A percentile compares a stretch with the other conserved stretches of the same genome.
These are phyloP conservation scores for Populus euphratica DNA, from an alignment of 345 rosid species.

Conservation along the genomic window DNA sequence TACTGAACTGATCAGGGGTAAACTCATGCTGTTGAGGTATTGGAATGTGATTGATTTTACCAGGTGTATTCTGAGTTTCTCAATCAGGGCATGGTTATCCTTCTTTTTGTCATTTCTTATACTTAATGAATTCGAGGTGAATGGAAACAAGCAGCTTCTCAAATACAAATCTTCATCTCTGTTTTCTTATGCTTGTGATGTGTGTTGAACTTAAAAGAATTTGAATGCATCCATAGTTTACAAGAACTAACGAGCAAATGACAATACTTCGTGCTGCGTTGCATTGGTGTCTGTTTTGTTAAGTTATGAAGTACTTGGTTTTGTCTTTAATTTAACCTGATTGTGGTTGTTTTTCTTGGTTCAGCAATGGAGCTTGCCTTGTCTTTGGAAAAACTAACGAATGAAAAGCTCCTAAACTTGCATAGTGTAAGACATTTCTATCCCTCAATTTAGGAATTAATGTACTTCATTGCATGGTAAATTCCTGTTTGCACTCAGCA, in stretches of 20 bases:
- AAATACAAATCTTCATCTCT: background rate
- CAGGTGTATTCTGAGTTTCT: background rate
- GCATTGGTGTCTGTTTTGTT: background rate
- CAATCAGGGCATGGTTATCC: background rate
- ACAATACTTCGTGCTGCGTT: background rate
- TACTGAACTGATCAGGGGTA: background rate
- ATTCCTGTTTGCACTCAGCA: background rate
- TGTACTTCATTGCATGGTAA: background rate
- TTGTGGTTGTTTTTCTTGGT: background rate
- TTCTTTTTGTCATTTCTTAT: background rate
- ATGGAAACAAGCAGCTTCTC: background rate
- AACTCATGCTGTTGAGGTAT: background rate
- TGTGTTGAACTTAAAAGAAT: background rate
- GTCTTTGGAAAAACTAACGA: constrained; percentile 28
- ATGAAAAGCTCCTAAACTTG: constrained; percentile 30
- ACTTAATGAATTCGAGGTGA: background rate
- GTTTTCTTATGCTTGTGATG: background rate
- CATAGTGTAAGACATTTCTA: constrained; percentile 15
- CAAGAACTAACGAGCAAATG: background rate
- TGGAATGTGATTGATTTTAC: background rate
- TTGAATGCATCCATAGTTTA: background rate
- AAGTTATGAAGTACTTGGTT: background rate
- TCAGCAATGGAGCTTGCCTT: constrained; percentile 35
- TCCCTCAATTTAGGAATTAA: background rate
- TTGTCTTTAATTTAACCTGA: background rate